phyloP scores from a whole-genome alignment of 257 asterid genomes.

The Mentha longifolia region DNA sequence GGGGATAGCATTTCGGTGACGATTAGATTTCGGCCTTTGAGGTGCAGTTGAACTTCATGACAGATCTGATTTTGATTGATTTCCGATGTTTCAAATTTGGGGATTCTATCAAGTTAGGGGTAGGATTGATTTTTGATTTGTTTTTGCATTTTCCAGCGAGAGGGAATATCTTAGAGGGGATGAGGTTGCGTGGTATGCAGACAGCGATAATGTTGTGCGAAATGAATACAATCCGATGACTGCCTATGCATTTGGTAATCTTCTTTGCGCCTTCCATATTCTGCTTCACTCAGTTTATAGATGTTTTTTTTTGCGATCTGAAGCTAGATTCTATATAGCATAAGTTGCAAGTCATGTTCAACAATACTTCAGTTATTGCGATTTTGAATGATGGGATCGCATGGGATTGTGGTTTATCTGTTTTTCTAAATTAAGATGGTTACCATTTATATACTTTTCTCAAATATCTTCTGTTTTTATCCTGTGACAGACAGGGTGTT shows the following conservation, averaged over 20 bases:
- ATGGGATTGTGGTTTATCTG: slow-evolving; percentile 16
- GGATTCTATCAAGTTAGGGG: slow-evolving; percentile 42
- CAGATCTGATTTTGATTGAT: slow-evolving; percentile 60
- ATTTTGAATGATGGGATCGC: slow-evolving; percentile 16
- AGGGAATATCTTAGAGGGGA: slow-evolving; percentile 94
- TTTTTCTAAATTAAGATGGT: slow-evolving; percentile 21
- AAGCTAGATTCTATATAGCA: slow-evolving; percentile 10
- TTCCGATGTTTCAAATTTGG: slow-evolving; percentile 41
- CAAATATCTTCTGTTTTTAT: slow-evolving; percentile 3
- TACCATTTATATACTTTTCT: neutral
- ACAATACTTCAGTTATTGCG: slow-evolving; percentile 24
- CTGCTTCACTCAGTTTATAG: neutral
- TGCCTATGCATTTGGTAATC: slow-evolving; percentile 89
- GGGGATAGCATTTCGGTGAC: slow-evolving; percentile 95
- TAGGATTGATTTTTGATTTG: slow-evolving; percentile 36
- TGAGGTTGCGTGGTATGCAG: slow-evolving; percentile 92
- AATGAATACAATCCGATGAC: slow-evolving; percentile 85
- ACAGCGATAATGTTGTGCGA: slow-evolving; percentile 79
- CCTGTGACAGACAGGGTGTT: slow-evolving; percentile 76
- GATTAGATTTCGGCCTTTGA: slow-evolving; percentile 91
- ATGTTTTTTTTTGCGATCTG: neutral
- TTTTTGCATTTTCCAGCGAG: slow-evolving; percentile 60
- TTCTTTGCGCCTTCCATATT: slow-evolving; percentile 21
- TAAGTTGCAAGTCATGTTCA: slow-evolving; percentile 28
- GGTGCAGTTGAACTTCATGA: slow-evolving; percentile 53